These are phyloP conservation scores for Vanrija humicola DNA, from an alignment of 1,284 basidiomycete species.

Conservation along the genomic window DNA sequence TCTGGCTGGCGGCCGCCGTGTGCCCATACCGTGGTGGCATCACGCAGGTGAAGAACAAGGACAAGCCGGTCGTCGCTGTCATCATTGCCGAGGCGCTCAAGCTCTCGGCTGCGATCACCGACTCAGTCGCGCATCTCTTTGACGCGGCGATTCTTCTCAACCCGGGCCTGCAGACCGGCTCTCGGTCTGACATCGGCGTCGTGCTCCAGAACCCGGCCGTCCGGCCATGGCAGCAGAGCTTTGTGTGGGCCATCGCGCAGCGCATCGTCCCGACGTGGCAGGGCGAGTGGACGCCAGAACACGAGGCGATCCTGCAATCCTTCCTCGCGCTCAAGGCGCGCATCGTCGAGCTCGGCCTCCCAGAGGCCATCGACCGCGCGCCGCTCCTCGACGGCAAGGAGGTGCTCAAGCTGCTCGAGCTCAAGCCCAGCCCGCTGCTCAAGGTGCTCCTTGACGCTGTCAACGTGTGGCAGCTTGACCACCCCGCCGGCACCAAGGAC, in stretches of 20 bases:
- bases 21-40: constrained; percentile 61
- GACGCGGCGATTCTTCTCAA: constrained; percentile 56
- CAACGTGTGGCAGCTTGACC: constrained; percentile 74
- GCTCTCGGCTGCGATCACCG: constrained; percentile 72
- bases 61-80: constrained; percentile 59
- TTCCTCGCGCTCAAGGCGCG: constrained; percentile 65
- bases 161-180: constrained; percentile 56
- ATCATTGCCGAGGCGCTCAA: constrained; percentile 78
- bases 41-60: constrained; percentile 65
- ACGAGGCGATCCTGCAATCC: constrained; percentile 54
- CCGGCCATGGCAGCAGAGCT: constrained; percentile 60
- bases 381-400: constrained; percentile 73
- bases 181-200: constrained; percentile 31
- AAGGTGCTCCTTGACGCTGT: constrained; percentile 62
- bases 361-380: constrained; percentile 61
- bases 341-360: constrained; percentile 62
- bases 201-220: constrained; percentile 29
- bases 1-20: constrained; percentile 69
- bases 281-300: constrained; percentile 51
- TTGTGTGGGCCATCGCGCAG: constrained; percentile 70
- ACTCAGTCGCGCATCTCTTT: constrained; percentile 69
- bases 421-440: constrained; percentile 66
- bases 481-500: constrained; percentile 63
- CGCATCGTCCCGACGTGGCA: constrained; percentile 63
- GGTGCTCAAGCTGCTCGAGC: constrained; percentile 57